Evolutionary conservation across 805 yeast species (phyloP).

Genomic region (Candida loeiensis): DNA sequence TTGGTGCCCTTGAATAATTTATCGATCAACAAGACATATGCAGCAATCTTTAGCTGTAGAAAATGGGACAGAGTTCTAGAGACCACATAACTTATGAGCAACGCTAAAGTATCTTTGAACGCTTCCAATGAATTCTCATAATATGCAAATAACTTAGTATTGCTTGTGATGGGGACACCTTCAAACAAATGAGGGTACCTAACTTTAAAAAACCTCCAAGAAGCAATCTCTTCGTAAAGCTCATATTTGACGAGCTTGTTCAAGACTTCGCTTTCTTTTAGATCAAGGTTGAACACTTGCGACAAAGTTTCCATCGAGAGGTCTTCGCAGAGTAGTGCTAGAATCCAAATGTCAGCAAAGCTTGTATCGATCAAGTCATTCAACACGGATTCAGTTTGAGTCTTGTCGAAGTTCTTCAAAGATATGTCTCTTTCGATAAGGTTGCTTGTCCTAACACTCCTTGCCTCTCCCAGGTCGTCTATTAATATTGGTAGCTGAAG

Average conservation of each 20-base stretch:
- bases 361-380: slow-evolving; percentile 42
- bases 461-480: slow-evolving; percentile 36
- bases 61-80: slow-evolving; percentile 9
- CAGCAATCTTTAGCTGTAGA: slow-evolving; percentile 13
- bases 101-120: slow-evolving; percentile 13
- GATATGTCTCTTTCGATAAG: slow-evolving; percentile 8
- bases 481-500: slow-evolving; percentile 53
- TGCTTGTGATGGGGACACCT: not conserved
- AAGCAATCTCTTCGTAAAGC: slow-evolving; percentile 18
- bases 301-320: slow-evolving; percentile 8
- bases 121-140: slow-evolving; percentile 10
- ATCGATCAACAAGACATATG: slow-evolving; percentile 16
- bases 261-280: not conserved
- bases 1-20: slow-evolving; percentile 18
- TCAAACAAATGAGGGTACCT: slow-evolving; percentile 27
- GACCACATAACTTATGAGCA: slow-evolving; percentile 12
- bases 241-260: slow-evolving; percentile 12
- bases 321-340: slow-evolving; percentile 22
- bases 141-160: slow-evolving; percentile 2
- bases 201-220: slow-evolving; percentile 25
- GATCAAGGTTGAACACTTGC: slow-evolving; percentile 16
- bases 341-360: slow-evolving; percentile 50
- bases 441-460: slow-evolving; percentile 3
- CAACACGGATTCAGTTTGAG: slow-evolving; percentile 6
- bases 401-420: slow-evolving; percentile 9